A percentile compares a stretch with the other conserved stretches of the same genome.
Conservation (phyloP, 805 yeast genomes). For the Candida michaelii region DNA sequence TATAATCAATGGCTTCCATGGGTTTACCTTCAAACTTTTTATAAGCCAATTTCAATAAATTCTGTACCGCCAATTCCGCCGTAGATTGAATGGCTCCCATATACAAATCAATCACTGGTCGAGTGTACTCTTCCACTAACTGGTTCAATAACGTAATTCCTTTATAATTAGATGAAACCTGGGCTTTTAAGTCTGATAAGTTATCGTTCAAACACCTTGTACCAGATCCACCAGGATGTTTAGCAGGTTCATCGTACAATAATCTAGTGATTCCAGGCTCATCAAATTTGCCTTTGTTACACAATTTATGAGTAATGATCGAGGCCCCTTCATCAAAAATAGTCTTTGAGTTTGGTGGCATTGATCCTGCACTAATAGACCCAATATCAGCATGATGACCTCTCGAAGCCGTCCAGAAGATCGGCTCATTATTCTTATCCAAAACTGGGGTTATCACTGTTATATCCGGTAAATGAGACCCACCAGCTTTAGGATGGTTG, state of each 20-base stretch:
- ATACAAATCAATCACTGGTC: constrained; percentile 35
- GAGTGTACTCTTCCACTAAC: constrained; percentile 63
- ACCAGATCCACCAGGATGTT: constrained; percentile 85
- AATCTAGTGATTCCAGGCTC: constrained; percentile 64
- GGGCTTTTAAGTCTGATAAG: constrained; percentile 56
- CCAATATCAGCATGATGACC: constrained; percentile 98
- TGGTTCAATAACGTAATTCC: constrained; percentile 68
- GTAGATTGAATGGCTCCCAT: constrained; percentile 38
- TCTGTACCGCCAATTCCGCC: constrained; percentile 35
- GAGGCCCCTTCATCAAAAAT: constrained; percentile 91
- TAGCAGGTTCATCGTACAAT: constrained; percentile 72
- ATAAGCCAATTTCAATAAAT: constrained; percentile 30
- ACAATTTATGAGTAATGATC: constrained; percentile 74
- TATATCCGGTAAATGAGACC: constrained; percentile 52
- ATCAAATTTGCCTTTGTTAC: constrained; percentile 67
- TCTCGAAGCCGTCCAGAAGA: constrained; percentile 89
- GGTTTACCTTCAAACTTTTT: constrained; percentile 39
- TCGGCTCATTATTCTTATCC: constrained; percentile 46
- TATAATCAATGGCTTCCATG: constrained; percentile 57
- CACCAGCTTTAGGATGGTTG: constrained; percentile 45
- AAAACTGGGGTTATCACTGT: constrained; percentile 89
- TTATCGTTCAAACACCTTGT: constrained; percentile 83
- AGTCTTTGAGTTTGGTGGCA: constrained; percentile 89
- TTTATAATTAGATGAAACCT: constrained; percentile 81
- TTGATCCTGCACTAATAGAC: constrained; percentile 86